phyloP scores from a whole-genome alignment of 2,329 filamentous ascomycete genomes.

The Phoma sp. region DNA sequence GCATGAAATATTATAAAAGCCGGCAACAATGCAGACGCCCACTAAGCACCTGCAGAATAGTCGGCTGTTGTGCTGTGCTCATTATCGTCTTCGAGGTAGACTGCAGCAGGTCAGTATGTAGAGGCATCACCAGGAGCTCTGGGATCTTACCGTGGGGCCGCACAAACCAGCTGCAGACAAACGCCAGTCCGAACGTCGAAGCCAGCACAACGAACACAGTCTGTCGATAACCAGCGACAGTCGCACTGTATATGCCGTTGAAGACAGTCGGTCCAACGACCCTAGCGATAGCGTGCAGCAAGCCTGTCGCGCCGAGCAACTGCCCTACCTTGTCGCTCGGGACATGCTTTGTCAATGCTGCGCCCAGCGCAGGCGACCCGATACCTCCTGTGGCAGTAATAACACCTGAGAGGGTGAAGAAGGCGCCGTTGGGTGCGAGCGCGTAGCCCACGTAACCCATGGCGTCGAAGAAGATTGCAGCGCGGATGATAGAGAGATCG shows the following conservation, averaged over 20 bases:
- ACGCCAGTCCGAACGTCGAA: constrained; percentile 68
- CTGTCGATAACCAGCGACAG: constrained; percentile 78
- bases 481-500: constrained; percentile 77
- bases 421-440: constrained; percentile 62
- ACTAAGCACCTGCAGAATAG: constrained; percentile 3
- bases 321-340: constrained; percentile 81
- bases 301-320: constrained; percentile 84
- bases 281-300: constrained; percentile 81
- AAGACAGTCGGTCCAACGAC: constrained; percentile 82
- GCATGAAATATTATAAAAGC: background rate
- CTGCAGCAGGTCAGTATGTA: constrained; percentile 27
- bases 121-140: too few species aligned
- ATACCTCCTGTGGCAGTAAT: constrained; percentile 81
- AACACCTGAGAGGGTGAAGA: constrained; percentile 76
- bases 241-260: constrained; percentile 83
- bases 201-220: constrained; percentile 80
- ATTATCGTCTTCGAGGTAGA: constrained; percentile 10
- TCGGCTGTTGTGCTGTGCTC: background rate
- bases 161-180: constrained; percentile 73
- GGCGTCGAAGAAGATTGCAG: constrained; percentile 77
- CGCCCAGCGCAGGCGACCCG: constrained; percentile 82
- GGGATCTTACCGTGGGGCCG: constrained; percentile 70
- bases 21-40: background rate
- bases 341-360: constrained; percentile 87
- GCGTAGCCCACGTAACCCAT: constrained; percentile 78